Conservation (phyloP, 768 basidiomycete species). For the Scleroderma bovista region DNA sequence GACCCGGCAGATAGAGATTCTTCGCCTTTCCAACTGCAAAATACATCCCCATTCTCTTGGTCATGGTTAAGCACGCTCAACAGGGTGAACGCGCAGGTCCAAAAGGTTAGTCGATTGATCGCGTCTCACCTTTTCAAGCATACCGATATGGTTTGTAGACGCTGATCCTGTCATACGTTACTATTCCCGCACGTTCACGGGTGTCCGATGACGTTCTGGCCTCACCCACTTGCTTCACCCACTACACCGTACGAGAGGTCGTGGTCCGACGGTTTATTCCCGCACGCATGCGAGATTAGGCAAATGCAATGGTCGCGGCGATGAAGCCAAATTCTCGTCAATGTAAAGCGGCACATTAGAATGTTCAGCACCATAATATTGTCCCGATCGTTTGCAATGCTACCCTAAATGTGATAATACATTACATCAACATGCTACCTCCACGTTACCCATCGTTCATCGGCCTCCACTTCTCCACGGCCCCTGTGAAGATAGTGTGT, state of each 20-base stretch:
- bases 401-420: neutral
- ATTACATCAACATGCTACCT: neutral
- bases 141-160: constrained; percentile 47
- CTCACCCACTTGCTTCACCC: constrained; percentile 68
- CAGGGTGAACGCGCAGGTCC: constrained; percentile 93
- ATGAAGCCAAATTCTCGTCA: too few relatives aligned
- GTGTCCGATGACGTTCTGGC: constrained; percentile 46
- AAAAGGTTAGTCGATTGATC: constrained; percentile 58
- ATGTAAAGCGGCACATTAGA: too few relatives aligned
- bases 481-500: neutral
- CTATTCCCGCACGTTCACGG: constrained; percentile 74
- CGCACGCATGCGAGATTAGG: constrained; percentile 84
- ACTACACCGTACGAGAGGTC: constrained; percentile 83
- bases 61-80: constrained; percentile 96
- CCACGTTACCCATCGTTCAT: neutral
- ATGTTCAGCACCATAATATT: too few relatives aligned
- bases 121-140: constrained; percentile 3
- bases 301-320: too few relatives aligned
- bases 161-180: constrained; percentile 84
- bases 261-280: constrained; percentile 82
- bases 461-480: neutral
- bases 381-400: neutral
- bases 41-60: constrained; percentile 78
- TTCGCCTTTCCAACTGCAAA: constrained; percentile 61
- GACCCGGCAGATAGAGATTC: constrained; percentile 63